Evolutionary conservation across 345 rosid genomes (phyloP), one percentile per base, ranked within the genome.

Genomic region (Dovyalis caffra): DNA sequence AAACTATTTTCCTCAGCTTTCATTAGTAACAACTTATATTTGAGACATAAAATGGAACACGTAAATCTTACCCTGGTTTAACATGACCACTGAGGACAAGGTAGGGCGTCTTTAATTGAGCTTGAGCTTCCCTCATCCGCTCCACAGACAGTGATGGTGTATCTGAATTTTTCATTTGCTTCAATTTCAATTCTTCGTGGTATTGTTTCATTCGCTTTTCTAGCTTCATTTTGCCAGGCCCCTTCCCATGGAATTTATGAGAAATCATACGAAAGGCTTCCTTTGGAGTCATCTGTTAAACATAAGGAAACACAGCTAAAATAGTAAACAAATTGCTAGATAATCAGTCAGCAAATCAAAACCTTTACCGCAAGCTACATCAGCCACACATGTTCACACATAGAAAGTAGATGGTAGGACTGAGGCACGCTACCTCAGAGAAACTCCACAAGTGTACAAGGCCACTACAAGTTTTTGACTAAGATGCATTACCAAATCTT

Each of bases 111-210:
- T 89, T 87, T 78, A 89, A 58, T 80, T 84, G 97, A 32, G 92
- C 91, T 80, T 95, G 97, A 76, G 98, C 90, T 84, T 93, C 94
- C 79, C 97, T 87, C 99, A 93, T 96, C 86, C 98, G 86, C 85
- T 92, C 87, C 43, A 89, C 99, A 47, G 99, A 93, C 43, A 68
- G 83, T 8, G 98, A 91, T 16, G 98, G 99, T 7, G 98, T 96
- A 83, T 96, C 99, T 34, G 98, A 87, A 83, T 90, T 96, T 80
- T 96, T 96, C 99, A 96, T 93, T 85, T 91, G 93, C 91, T 96
- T 93, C 78, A 93, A 82, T 84, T 93, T 96, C 87, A 89, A 82
- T 74, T 96, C 99, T 82, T 96, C 97, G 29, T 84, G 87, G 79
- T 81, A 93, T 84, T 93, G 99, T 85, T 89, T 95, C 92, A 87